These are phyloP conservation scores for Stagonosporopsis chrysanthemi DNA, from an alignment of 2,329 filamentous ascomycete genomes.

Conservation along the genomic window DNA sequence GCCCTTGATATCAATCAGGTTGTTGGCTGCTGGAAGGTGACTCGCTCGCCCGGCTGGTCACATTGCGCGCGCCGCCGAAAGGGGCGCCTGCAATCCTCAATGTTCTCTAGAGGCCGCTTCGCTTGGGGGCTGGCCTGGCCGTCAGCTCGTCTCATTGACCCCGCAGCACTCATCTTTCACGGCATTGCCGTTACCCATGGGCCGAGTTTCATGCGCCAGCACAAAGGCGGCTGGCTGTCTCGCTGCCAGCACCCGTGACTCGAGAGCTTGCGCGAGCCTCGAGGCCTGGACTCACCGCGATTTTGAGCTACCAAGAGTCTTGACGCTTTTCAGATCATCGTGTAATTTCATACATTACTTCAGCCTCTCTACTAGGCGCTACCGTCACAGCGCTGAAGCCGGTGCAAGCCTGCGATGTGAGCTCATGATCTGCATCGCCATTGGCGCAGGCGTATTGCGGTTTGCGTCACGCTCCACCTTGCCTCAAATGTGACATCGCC, in stretches of 20 bases:
- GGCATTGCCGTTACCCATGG: conserved; percentile 15
- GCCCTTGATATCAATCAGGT: conserved; percentile 18
- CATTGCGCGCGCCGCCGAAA: conserved; percentile 15
- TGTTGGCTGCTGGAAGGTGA: conserved; percentile 14
- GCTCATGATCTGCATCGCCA: conserved; percentile 10
- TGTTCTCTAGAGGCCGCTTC: conserved; percentile 14
- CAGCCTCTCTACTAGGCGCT: neutral
- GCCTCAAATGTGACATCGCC: conserved; percentile 9
- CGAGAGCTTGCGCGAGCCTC: neutral
- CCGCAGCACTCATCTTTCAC: conserved; percentile 17
- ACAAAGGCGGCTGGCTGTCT: conserved; percentile 17
- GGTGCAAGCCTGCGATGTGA: conserved; percentile 1
- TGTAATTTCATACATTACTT: neutral
- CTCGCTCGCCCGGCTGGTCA: conserved; percentile 15
- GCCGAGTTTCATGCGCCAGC: conserved; percentile 19
- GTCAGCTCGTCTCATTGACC: conserved; percentile 19
- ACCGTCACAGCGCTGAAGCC: too few species aligned
- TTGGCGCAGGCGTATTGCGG: conserved; percentile 6
- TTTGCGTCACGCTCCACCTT: conserved; percentile 15
- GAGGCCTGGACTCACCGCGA: conserved; percentile 1
- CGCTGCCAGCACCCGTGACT: conserved; percentile 8
- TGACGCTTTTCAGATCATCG: neutral
- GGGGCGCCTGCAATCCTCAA: conserved; percentile 19
- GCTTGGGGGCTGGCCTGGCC: conserved; percentile 12
- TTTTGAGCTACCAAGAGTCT: neutral